phyloP scores from a whole-genome alignment of 2,329 filamentous ascomycete species.

The Xylaria hypoxylon region DNA sequence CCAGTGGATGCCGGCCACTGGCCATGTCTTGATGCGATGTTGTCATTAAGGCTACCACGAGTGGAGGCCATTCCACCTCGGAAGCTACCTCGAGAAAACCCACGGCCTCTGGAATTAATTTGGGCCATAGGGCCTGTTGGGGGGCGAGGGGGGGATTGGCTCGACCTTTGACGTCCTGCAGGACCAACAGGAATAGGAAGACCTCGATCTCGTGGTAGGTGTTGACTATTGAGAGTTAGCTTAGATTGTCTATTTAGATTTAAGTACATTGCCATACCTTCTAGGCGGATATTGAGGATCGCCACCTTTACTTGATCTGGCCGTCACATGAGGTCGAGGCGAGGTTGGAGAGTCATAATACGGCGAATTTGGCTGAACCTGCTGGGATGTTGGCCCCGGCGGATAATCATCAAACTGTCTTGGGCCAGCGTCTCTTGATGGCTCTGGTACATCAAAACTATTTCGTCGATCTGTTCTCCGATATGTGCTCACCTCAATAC shows the following conservation, averaged over 20 bases:
- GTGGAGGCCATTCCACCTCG: conserved; percentile 66
- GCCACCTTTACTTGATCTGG: conserved; percentile 63
- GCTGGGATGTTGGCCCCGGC: conserved; percentile 65
- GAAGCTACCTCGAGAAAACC: conserved; percentile 64
- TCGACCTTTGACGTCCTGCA: conserved; percentile 54
- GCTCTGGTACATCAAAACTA: conserved; percentile 51
- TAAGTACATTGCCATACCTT: conserved; percentile 44
- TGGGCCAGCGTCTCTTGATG: conserved; percentile 53
- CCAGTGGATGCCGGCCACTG: conserved; percentile 57
- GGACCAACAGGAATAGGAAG: conserved; percentile 17
- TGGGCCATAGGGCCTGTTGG: conserved; percentile 69
- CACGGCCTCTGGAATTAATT: conserved; percentile 55
- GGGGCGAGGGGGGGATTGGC: conserved; percentile 64
- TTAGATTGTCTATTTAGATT: conserved; percentile 50
- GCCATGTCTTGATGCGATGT: conserved; percentile 71
- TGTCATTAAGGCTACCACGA: conserved; percentile 67
- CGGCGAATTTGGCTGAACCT: conserved; percentile 64
- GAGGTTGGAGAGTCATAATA: conserved; percentile 70
- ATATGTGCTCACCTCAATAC: conserved; percentile 63
- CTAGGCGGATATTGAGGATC: conserved; percentile 58
- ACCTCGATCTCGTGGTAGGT: conserved; percentile 29
- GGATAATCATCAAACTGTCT: conserved; percentile 54
- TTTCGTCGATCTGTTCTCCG: conserved; percentile 54
- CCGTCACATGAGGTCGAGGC: conserved; percentile 69
- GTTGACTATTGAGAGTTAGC: conserved; percentile 37